Evolutionary conservation across 2,329 filamentous ascomycete genomes (phyloP).

Genomic region (Fusarium dimerum): DNA sequence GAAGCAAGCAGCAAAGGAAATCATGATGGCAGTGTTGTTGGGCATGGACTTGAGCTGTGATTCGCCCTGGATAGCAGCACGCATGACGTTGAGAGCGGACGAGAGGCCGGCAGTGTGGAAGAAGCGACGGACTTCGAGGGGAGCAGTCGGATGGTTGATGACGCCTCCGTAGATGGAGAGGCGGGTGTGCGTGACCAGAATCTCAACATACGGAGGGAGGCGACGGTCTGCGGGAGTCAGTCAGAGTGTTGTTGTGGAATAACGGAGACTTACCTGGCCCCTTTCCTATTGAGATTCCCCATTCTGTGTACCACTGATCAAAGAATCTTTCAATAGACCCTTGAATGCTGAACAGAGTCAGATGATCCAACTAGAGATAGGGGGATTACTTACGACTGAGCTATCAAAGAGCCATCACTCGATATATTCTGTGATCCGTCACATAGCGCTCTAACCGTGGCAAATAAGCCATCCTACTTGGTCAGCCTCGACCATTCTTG

Average conservation of each 20-base stretch:
- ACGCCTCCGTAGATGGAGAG: slow-evolving; percentile 75
- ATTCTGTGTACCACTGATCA: slow-evolving; percentile 63
- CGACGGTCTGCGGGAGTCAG: slow-evolving; percentile 42
- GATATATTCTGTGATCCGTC: slow-evolving; percentile 53
- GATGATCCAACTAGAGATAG: not conserved
- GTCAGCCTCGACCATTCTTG: slow-evolving; percentile 4
- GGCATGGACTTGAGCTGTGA: slow-evolving; percentile 72
- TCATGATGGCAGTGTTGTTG: slow-evolving; percentile 79
- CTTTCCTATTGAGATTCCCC: slow-evolving; percentile 58
- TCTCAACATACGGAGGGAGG: slow-evolving; percentile 73
- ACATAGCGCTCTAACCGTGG: slow-evolving; percentile 58
- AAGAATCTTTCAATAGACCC: slow-evolving; percentile 66
- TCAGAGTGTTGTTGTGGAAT: rapidly evolving
- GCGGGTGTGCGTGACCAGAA: slow-evolving; percentile 70
- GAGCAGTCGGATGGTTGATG: slow-evolving; percentile 73
- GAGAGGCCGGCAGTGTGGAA: slow-evolving; percentile 72
- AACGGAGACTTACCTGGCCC: slow-evolving; percentile 45
- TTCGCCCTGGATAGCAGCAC: slow-evolving; percentile 72
- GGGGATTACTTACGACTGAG: slow-evolving; percentile 46
- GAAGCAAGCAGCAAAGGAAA: slow-evolving; percentile 72
- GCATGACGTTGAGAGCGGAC: slow-evolving; percentile 73
- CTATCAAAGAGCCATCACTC: slow-evolving; percentile 54
- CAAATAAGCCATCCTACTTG: slow-evolving; percentile 54
- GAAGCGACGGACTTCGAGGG: slow-evolving; percentile 69
- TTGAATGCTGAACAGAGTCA: slow-evolving; percentile 46